Base-by-base conservation (phyloP, 1,139 yeast species). In the Magnusiomyces ingens region DNA sequence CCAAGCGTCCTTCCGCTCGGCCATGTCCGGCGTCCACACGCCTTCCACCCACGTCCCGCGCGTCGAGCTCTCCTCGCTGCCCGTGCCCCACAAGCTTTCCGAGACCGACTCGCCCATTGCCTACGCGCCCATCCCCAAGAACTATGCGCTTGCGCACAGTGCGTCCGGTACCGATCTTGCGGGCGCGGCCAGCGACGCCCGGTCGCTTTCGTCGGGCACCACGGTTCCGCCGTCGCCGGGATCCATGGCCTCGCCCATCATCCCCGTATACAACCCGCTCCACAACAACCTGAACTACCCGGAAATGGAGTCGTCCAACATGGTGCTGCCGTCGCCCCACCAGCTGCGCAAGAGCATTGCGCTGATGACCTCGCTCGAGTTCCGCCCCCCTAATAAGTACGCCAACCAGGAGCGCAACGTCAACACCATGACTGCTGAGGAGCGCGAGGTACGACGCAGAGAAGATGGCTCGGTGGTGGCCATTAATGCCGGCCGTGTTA, bases 1-100 rank as follows among this genome's bases (percentile, higher is more conserved):
- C 5, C 56, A 51, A 26, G 49, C 42, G 19, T 54, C 57, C 5
- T 15, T 44, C 18, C 18, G 54, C 32, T 47, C 55, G 10, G 36
- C 45, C 18, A 50, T 42, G 8, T 26, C 17, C 64, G 63, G 3
- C 55, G 64, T 40, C 60, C 63, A 35, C 13, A 18, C 32, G 6
- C 19, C 32, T 26, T 21, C 15, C 37, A 26, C 47, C 12, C 47
- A 29, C 13, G 47, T 44, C 21, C 26, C 26, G 36, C 26, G 32
- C 6, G 32, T 44, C 11, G 60, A 62, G 45, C 60, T 66, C 47
- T 47, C 62, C 17, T 52, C 57, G 19, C 57, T 69, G 42, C 70
- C 71, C 4, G 63, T 64, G 2, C 71, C 72, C 11, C 70, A 67
- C 52, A 59, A 60, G 40, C 57, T 69, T n/a, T 63, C 61, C n/a